These are phyloP conservation scores for Microascus cirrosus DNA, from an alignment of 2,329 filamentous ascomycete species.

Conservation along the genomic window DNA sequence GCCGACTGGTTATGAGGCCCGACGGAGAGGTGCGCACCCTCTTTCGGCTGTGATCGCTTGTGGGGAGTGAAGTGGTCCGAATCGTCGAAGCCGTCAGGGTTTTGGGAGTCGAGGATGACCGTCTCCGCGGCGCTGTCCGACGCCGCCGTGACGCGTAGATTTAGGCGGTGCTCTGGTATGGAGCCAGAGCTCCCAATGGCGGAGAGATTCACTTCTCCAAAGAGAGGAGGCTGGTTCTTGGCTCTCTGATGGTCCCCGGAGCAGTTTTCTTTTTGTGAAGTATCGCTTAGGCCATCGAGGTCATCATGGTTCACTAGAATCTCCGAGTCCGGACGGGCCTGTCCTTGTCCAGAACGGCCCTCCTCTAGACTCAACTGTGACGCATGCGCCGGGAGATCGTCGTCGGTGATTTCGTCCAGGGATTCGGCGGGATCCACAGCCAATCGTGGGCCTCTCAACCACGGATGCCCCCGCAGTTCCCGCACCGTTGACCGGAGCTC, in stretches of 20 bases:
- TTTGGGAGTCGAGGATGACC: slow-evolving; percentile 16
- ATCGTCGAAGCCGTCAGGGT: slow-evolving; percentile 4
- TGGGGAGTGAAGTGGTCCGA: slow-evolving; percentile 5
- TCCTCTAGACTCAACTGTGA: slow-evolving; percentile 55
- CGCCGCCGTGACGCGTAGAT: slow-evolving; percentile 23
- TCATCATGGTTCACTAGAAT: not conserved
- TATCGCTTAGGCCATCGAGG: slow-evolving; percentile 35
- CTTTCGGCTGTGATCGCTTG: slow-evolving; percentile 1
- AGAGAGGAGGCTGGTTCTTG: slow-evolving; percentile 24
- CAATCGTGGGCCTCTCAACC: slow-evolving; percentile 42
- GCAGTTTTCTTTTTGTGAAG: slow-evolving; percentile 67
- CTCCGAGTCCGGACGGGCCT: slow-evolving; percentile 1
- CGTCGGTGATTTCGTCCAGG: slow-evolving; percentile 51
- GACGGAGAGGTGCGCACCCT: not conserved
- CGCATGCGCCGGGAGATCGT: slow-evolving; percentile 43
- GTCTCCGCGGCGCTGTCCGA: slow-evolving; percentile 3
- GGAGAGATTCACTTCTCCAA: slow-evolving; percentile 44
- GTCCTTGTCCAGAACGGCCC: slow-evolving; percentile 11
- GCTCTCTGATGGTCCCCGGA: slow-evolving; percentile 23
- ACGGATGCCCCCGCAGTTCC: slow-evolving; percentile 60
- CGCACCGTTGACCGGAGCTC: slow-evolving; percentile 62
- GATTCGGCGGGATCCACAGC: slow-evolving; percentile 27
- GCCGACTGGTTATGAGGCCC: slow-evolving; percentile 22
- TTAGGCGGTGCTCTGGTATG: slow-evolving; percentile 34
- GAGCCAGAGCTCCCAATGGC: slow-evolving; percentile 41